Evolutionary conservation across 176 grass and related monocot species (phyloP), one percentile per base, ranked within the genome.

Genomic region (Rhynchospora breviuscula): DNA sequence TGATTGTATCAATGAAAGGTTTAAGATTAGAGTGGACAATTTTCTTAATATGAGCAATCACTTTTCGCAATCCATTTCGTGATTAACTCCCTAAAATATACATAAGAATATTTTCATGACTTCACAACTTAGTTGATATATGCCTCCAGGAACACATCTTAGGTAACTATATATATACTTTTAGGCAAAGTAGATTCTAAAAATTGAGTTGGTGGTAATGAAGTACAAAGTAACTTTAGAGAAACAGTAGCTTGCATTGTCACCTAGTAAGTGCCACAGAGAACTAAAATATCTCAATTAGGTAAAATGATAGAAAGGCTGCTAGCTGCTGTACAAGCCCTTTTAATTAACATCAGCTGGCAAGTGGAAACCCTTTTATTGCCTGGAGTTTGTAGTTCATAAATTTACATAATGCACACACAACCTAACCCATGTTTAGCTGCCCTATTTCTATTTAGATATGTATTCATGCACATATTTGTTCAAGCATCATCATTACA

Each of bases 401-500:
- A 56, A 77, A 31, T 9, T 56, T 77, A 33, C 49, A 77, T 56
- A 56, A 77, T 56, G 49, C 49, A 31, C 49, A 56, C 72, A 77
- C 47, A 76, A 76, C 47, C 72, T 51, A 63, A 43, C 18, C 17
- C 78, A 22, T 81, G 5, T 81, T 81, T 63, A 81, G 43, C 59
- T 67, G 31, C 79, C 59, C 79, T 48, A 48, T 67, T 19, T n/a
- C 40, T 53, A n/a, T 6, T n/a, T 77, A 76, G 5, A 33, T 29
- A 77, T 77, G 22, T 56, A 53, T 22, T 0, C 61, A 53, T 82
- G 80, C 22, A 82, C 45, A 67, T 52, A 67, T 67, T 82, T 82
- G 62, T 67, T 82, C 59, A 47, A 82, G 21, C 62, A 82, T 82
- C 19, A 82, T 82, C 21, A 82, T 82, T 48, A 21, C 80, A 65